Base-by-base conservation (phyloP, 73 alveolate genomes). In the Urostyla sp. region DNA sequence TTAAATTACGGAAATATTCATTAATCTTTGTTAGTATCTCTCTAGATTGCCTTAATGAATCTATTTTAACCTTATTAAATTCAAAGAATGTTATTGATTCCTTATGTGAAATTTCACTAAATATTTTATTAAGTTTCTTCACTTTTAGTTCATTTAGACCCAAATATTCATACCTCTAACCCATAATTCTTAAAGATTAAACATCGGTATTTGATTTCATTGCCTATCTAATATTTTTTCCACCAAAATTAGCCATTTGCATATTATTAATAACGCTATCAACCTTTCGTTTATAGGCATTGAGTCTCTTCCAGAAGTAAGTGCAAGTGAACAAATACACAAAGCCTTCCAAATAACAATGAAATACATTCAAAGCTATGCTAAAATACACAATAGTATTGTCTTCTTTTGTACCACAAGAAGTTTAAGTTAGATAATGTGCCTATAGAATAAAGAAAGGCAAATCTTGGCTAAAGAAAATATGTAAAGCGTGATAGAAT, bases 41-140 rank as follows among this genome's bases (percentile, higher is more conserved):
- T 26, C 49, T 69, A 1, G 18, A 56, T 21, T 69, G 38, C 16
- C 83, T 44, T 13, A 69, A 24, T 46, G 36, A 37, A 6, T 69
- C 45, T 10, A 69, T 37, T 26, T 34, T 45, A 10, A 69, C 52
- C 27, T 69, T 69, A 38, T 69, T 48, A 1, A 69, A 8, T 1
- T 69, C 83, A n/a, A 69, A 24, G 34, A 69, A 69, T 49, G 44
- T 69, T 48, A 69, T 15, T 69, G 57, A 23, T 5, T 69, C 83
- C 18, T 16, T 16, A 18, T 30, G 34, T 46, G 83, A 35, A 24
- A 69, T 37, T 3, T 27, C 15, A 5, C 20, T 24, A 51, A 69
- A 20, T 23, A 45, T 46, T 24, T 48, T 69, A 4, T 20, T 45
- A 30, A 37, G 34, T 69, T 69, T 69, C 36, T 46, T 13, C 15